phyloP scores from a whole-genome alignment of 352 stramenopile species.

The Pythium phragmitis region DNA sequence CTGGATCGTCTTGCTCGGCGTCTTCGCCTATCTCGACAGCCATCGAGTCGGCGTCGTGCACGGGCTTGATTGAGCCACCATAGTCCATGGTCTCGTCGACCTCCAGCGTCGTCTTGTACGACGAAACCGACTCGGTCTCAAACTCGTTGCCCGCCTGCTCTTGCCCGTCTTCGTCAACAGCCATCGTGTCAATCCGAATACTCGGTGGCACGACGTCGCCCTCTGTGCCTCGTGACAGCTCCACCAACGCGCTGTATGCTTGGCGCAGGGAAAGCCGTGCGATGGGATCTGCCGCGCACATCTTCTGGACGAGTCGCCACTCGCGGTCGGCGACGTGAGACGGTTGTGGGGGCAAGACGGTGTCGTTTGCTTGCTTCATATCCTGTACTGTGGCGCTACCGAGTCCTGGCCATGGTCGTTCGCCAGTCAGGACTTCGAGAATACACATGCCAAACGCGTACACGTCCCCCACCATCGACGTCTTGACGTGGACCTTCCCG shows the following conservation, averaged over 20 bases:
- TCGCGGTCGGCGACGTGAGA: conserved; percentile 37
- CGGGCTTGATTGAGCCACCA: background rate
- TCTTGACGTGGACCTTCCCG: background rate
- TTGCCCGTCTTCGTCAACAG: background rate
- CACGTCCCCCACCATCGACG: conserved; percentile 51
- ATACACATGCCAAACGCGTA: conserved; percentile 84
- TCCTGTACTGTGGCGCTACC: conserved; percentile 47
- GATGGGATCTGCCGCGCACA: conserved; percentile 53
- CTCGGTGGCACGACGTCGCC: conserved; percentile 13
- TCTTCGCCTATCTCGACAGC: background rate
- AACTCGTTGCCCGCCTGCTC: conserved; percentile 6
- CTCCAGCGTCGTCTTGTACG: conserved; percentile 26
- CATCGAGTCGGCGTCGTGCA: background rate
- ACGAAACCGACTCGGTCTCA: conserved; percentile 25
- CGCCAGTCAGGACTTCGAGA: conserved; percentile 54
- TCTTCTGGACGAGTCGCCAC: conserved; percentile 62
- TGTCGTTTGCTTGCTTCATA: conserved; percentile 36
- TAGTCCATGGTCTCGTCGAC: conserved; percentile 1
- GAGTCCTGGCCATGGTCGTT: conserved; percentile 47
- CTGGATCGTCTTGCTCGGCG: conserved; percentile 1
- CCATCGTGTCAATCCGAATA: conserved; percentile 2
- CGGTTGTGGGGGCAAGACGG: conserved; percentile 48
- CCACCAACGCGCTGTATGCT: conserved; percentile 46
- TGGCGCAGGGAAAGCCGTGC: conserved; percentile 48
- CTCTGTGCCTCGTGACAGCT: conserved; percentile 22